Conservation (phyloP, 768 basidiomycete species). For the Leccinum variicolor region DNA sequence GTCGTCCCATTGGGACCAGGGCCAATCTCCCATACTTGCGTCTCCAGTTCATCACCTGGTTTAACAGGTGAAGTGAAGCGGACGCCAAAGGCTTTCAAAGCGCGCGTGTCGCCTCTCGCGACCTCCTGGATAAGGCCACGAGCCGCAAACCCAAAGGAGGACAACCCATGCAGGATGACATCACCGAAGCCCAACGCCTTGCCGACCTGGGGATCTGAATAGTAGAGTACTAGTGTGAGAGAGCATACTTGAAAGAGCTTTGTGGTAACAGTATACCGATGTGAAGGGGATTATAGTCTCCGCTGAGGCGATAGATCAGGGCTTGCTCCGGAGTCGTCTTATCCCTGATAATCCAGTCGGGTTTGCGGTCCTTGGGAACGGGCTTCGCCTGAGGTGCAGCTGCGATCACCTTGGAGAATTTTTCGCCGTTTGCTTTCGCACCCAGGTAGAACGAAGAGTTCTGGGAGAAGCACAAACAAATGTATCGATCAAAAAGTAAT, state of each 20-base stretch:
- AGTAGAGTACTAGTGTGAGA: not conserved
- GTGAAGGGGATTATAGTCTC: constrained; percentile 79
- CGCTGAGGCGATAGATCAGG: constrained; percentile 66
- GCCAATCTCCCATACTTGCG: constrained; percentile 75
- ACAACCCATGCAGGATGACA: constrained; percentile 81
- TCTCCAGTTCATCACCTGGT: constrained; percentile 80
- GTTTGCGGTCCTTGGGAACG: constrained; percentile 55
- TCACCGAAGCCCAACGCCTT: constrained; percentile 74
- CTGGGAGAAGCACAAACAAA: constrained; percentile 27
- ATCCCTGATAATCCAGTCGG: constrained; percentile 61
- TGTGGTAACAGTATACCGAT: constrained; percentile 43
- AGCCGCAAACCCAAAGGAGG: constrained; percentile 79
- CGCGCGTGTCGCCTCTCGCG: constrained; percentile 55
- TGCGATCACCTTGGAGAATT: constrained; percentile 60
- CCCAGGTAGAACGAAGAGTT: constrained; percentile 69
- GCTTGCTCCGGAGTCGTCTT: constrained; percentile 67
- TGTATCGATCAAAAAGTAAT: not conserved
- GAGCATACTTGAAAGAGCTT: not conserved
- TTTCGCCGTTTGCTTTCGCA: constrained; percentile 58
- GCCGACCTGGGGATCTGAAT: constrained; percentile 70
- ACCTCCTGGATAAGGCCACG: constrained; percentile 66
- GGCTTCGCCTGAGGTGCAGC: constrained; percentile 58
- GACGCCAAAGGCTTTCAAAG: constrained; percentile 65
- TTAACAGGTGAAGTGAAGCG: constrained; percentile 82
- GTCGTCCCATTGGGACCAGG: constrained; percentile 53